These are phyloP conservation scores for Alternaria consortialis DNA, from an alignment of 2,329 filamentous ascomycete genomes.

Conservation along the genomic window DNA sequence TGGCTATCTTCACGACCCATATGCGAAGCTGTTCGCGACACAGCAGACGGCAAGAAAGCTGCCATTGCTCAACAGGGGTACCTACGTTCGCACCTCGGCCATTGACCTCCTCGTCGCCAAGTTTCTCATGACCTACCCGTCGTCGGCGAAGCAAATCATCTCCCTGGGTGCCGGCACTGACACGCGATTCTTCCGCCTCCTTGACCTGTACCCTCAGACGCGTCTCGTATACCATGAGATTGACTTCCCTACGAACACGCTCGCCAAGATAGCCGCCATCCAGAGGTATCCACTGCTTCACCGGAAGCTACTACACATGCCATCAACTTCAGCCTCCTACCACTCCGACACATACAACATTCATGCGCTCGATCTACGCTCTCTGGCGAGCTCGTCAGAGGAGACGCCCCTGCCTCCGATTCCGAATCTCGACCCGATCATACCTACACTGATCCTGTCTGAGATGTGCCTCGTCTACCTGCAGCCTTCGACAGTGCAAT, in stretches of 20 bases:
- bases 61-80: slow-evolving; percentile 95
- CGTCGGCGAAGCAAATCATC: slow-evolving; percentile 75
- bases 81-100: slow-evolving; percentile 87
- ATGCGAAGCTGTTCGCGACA: slow-evolving; percentile 73
- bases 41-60: slow-evolving; percentile 69
- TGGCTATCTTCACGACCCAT: slow-evolving; percentile 85
- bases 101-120: slow-evolving; percentile 78
- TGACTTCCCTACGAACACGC: slow-evolving; percentile 81
- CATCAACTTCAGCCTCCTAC: slow-evolving; percentile 50
- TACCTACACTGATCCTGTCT: slow-evolving; percentile 87
- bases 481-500: slow-evolving; percentile 68
- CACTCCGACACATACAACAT: slow-evolving; percentile 62
- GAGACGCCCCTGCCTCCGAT: slow-evolving; percentile 39
- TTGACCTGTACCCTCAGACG: slow-evolving; percentile 57
- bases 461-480: slow-evolving; percentile 97
- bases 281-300: slow-evolving; percentile 42
- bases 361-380: slow-evolving; percentile 73
- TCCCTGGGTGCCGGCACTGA: slow-evolving; percentile 95
- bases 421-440: slow-evolving; percentile 59
- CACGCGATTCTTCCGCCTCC: slow-evolving; percentile 82
- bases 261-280: slow-evolving; percentile 66
- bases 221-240: slow-evolving; percentile 85
- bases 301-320: slow-evolving; percentile 34
- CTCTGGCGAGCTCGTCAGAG: slow-evolving; percentile 53
- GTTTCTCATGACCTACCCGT: slow-evolving; percentile 67